Conservation (phyloP, 805 yeast genomes). For the Saccharomycopsis sp. region DNA sequence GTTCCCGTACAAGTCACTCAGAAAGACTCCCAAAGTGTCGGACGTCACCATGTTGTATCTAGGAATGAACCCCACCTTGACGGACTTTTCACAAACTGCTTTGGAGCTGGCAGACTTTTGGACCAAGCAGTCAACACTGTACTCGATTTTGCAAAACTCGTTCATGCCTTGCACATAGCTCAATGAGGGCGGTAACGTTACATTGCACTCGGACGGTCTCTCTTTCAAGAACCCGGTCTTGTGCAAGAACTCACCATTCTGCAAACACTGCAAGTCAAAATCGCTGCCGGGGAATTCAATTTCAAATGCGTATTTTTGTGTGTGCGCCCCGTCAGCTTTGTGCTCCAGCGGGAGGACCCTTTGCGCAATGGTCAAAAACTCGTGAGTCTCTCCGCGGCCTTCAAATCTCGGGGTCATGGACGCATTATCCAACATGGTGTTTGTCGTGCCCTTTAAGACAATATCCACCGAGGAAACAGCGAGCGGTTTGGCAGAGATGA, state of each 20-base stretch:
- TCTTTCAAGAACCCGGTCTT: conserved; percentile 19
- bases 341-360: no score
- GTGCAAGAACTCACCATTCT: conserved; percentile 14
- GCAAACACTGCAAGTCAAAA: conserved; percentile 12
- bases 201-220: conserved; percentile 8
- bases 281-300: conserved; percentile 15
- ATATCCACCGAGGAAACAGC: no score
- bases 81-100: conserved; percentile 7
- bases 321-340: no score
- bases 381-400: conserved; percentile 18
- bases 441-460: conserved; percentile 6
- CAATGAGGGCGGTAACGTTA: conserved; percentile 17
- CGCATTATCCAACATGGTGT: conserved; percentile 18
- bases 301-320: conserved; percentile 13
- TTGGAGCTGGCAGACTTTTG: conserved; percentile 14
- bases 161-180: conserved; percentile 11
- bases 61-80: conserved; percentile 14
- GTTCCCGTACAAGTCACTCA: background rate
- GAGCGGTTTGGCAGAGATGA: no score
- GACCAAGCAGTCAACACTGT: conserved; percentile 10
- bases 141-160: conserved; percentile 14
- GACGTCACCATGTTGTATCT: conserved; percentile 14
- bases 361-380: no score
- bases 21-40: conserved; percentile 4
- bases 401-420: conserved; percentile 14